These are phyloP conservation scores for Xylaria scruposa DNA, from an alignment of 495 filamentous ascomycete genomes.

Conservation along the genomic window DNA sequence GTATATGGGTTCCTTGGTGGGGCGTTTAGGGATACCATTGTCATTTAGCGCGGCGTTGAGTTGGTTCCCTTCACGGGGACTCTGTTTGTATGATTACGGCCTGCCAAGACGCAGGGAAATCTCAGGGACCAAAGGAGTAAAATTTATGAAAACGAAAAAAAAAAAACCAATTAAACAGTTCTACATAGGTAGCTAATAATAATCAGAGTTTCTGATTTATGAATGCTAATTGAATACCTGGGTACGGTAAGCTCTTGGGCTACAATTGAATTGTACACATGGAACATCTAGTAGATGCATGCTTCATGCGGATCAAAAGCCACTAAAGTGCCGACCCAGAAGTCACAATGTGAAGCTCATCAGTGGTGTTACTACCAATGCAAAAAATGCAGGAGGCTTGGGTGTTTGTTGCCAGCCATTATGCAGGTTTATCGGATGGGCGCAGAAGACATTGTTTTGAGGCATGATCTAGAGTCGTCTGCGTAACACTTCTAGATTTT, in stretches of 20 bases:
- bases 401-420: neutral
- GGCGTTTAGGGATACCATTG: slow-evolving; percentile 40
- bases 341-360: neutral
- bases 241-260: neutral
- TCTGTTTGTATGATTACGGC: slow-evolving; percentile 25
- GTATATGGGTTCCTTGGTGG: slow-evolving; percentile 22
- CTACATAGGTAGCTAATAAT: neutral
- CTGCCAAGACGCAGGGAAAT: neutral
- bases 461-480: neutral
- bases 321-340: neutral
- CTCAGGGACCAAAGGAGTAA: neutral
- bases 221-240: neutral
- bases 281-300: neutral
- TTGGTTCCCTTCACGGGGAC: slow-evolving; percentile 27
- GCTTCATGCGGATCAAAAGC: neutral
- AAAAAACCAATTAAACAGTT: neutral
- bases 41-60: slow-evolving; percentile 43
- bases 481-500: neutral
- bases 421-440: slow-evolving; percentile 3
- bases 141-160: neutral
- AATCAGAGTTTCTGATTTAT: neutral
- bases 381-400: neutral
- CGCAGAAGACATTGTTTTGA: neutral
- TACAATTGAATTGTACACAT: neutral
- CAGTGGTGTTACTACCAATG: neutral